Base-by-base conservation (phyloP, 352 stramenopile genomes). In the Phytophthora citricola region DNA sequence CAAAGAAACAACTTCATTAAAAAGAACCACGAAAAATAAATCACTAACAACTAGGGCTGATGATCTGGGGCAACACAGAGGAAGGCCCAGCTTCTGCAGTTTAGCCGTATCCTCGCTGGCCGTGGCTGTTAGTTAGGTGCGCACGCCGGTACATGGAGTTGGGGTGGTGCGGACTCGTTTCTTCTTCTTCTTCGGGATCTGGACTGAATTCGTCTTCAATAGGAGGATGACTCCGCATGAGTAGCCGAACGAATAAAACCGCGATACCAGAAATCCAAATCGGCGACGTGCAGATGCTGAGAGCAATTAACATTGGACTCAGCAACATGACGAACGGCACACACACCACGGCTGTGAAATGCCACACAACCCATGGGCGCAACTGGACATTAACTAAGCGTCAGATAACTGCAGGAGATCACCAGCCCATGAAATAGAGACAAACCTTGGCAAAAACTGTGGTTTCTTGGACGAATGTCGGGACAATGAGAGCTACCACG, bases 251-350 rank as follows among this genome's bases (percentile, higher is more conserved):
- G 26, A 87, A 63, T 24, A 92, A 48, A 58, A 90, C 81, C 2
- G 73, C 58, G 14, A 91, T 63, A 2, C 73, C 84, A 31, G 82
- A 73, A 47, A 89, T 63, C 86, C 86, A 94, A 54, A 94, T 85
- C 9, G 86, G 86, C 36, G 86, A 92, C 36, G 83, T 92, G 64
- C 75, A 93, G 54, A 94, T 90, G 46, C 66, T 79, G 50, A 92
- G 67, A 27, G 86, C 85, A 50, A 94, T 94, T 36, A 90, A 38
- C 75, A 94, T 89, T 14, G 86, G 86, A 54, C 86, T 92, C 56
- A 90, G 56, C 9, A 93, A 57, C 69, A 92, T 73, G 34, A 81
- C 78, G 39, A 93, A 83, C n/a, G 86, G 86, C 48, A 93, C 76
- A 69, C 78, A 90, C 22, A 94, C 58, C 39, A 87, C 63, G 12